These are phyloP conservation scores for Pseudogymnoascus sp. DNA, from an alignment of 2,329 filamentous ascomycete species.

Conservation along the genomic window DNA sequence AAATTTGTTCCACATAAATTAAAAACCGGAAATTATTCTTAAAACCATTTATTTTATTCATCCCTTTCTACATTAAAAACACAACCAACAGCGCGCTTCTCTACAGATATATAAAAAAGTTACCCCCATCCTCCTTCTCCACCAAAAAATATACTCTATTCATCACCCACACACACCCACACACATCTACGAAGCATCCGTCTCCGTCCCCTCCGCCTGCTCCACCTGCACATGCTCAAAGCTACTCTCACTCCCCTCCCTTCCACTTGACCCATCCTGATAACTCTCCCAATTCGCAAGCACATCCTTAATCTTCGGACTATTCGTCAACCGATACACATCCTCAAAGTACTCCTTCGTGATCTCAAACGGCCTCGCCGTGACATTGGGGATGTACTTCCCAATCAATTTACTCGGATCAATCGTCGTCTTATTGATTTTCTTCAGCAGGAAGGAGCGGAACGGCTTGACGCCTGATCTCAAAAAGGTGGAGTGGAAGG, in stretches of 20 bases:
- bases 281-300: slow-evolving; percentile 32
- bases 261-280: slow-evolving; percentile 19
- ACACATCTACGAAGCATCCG: neutral
- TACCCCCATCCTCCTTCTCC: too few species aligned
- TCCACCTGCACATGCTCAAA: neutral
- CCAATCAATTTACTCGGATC: slow-evolving; percentile 94
- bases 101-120: too few species aligned
- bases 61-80: too few species aligned
- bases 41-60: too few species aligned
- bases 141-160: slow-evolving; percentile 31
- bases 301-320: slow-evolving; percentile 29
- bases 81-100: too few species aligned
- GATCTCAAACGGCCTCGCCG: slow-evolving; percentile 87
- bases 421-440: slow-evolving; percentile 99
- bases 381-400: slow-evolving; percentile 99
- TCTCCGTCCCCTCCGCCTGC: neutral
- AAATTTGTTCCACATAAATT: neutral
- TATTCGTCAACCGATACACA: slow-evolving; percentile 87
- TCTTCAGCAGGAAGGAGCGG: slow-evolving; percentile 96
- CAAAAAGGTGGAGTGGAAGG: slow-evolving; percentile 98
- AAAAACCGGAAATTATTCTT: too few species aligned
- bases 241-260: neutral
- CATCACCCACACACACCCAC: too few species aligned
- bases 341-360: slow-evolving; percentile 99
- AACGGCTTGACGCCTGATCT: slow-evolving; percentile 98